Percentiles rank a stretch among this genome's conserved stretches.
These are phyloP conservation scores for Cyberlindnera subsufficiens DNA, from an alignment of 805 yeast genomes.

Conservation along the genomic window DNA sequence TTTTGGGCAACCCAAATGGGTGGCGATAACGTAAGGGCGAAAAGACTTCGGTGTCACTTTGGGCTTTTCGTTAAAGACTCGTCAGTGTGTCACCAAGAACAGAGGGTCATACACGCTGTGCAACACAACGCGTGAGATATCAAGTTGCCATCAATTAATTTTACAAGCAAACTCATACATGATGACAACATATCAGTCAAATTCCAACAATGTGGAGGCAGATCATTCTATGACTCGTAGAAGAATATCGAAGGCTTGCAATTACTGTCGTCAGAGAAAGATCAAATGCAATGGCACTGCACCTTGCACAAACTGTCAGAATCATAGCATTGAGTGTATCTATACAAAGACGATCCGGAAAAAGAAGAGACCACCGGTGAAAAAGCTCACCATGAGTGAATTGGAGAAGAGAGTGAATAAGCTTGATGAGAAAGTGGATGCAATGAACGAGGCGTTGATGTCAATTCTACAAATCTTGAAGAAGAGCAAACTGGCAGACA, in stretches of 20 bases:
- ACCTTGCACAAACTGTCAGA: slow-evolving; percentile 78
- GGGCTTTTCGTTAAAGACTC: too few relatives aligned
- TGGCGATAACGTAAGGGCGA: too few relatives aligned
- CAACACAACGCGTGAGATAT: too few relatives aligned
- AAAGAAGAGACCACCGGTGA: slow-evolving; percentile 14
- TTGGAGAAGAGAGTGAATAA: slow-evolving; percentile 18
- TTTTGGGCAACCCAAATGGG: too few relatives aligned
- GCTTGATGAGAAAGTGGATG: slow-evolving; percentile 14
- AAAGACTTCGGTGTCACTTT: too few relatives aligned
- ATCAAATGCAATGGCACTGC: slow-evolving; percentile 33
- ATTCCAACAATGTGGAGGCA: background rate
- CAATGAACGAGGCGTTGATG: slow-evolving; percentile 8
- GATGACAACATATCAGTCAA: too few relatives aligned
- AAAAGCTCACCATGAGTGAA: slow-evolving; percentile 20
- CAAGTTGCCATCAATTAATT: too few relatives aligned
- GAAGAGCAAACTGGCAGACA: slow-evolving; percentile 7
- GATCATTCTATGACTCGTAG: slow-evolving; percentile 16
- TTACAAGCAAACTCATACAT: too few relatives aligned
- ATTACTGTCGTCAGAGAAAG: slow-evolving; percentile 36
- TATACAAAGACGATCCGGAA: slow-evolving; percentile 34
- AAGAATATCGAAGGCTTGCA: slow-evolving; percentile 34
- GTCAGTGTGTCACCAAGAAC: too few relatives aligned
- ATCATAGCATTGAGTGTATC: slow-evolving; percentile 74
- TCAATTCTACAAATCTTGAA: slow-evolving; percentile 10
- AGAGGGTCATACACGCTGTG: too few relatives aligned